Percentiles rank a stretch among this genome's conserved stretches.
These are phyloP conservation scores for Eutypa lata DNA, from an alignment of 2,329 filamentous ascomycete genomes.

Conservation along the genomic window DNA sequence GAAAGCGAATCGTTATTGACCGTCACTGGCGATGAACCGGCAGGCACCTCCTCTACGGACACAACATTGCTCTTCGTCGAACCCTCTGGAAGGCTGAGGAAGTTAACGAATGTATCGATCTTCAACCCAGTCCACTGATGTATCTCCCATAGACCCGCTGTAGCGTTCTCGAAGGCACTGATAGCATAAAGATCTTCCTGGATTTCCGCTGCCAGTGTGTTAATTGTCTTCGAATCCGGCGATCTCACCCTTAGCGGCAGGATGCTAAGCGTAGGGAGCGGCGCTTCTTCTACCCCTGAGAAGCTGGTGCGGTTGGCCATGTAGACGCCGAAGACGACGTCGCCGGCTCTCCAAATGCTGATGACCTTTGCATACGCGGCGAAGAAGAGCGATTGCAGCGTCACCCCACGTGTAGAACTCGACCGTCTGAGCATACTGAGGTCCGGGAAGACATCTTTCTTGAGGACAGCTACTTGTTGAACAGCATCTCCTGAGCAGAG, in stretches of 20 bases:
- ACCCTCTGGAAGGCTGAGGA: constrained; percentile 55
- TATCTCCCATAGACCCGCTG: constrained; percentile 68
- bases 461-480: constrained; percentile 13
- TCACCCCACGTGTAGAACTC: constrained; percentile 49
- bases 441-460: constrained; percentile 11
- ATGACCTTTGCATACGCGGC: constrained; percentile 60
- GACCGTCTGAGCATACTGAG: constrained; percentile 13
- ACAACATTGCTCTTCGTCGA: not conserved
- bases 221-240: constrained; percentile 30
- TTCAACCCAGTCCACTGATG: constrained; percentile 68
- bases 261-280: constrained; percentile 74
- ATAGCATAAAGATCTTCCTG: constrained; percentile 68
- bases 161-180: constrained; percentile 49
- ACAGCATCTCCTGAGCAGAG: not conserved
- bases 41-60: not conserved
- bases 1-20: not conserved
- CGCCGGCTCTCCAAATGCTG: constrained; percentile 14
- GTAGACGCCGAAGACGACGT: constrained; percentile 73
- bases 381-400: constrained; percentile 72
- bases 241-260: constrained; percentile 63
- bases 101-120: constrained; percentile 78
- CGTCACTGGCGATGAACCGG: not conserved
- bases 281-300: constrained; percentile 41
- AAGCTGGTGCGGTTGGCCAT: constrained; percentile 69
- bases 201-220: constrained; percentile 55